Conservation (phyloP, 2,329 filamentous ascomycete species). For the Cercospora sojina region DNA sequence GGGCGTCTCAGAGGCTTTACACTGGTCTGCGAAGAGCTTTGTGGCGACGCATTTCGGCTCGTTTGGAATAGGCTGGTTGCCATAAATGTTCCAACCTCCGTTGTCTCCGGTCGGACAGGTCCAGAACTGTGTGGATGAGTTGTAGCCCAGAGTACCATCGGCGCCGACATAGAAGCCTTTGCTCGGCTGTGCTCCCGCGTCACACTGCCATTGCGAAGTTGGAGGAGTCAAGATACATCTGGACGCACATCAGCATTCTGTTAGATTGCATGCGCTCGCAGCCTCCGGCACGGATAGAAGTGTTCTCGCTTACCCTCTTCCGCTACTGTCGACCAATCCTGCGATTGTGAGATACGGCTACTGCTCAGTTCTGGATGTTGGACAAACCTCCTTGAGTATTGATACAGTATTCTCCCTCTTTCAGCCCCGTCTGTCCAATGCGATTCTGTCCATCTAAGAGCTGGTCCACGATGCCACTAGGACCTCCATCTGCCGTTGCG, state of each 20-base stretch:
- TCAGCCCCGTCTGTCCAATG: slow-evolving; percentile 47
- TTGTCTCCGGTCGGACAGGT: slow-evolving; percentile 59
- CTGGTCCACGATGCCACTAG: slow-evolving; percentile 58
- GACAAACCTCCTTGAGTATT: slow-evolving; percentile 47
- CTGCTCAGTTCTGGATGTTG: neutral
- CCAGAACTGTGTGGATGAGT: slow-evolving; percentile 56
- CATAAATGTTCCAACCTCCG: slow-evolving; percentile 58
- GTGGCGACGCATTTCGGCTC: slow-evolving; percentile 54
- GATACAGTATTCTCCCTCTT: slow-evolving; percentile 55
- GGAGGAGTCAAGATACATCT: slow-evolving; percentile 61
- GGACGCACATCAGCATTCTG: neutral
- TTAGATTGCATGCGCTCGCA: neutral
- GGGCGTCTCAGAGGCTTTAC: slow-evolving; percentile 14
- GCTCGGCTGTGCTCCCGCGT: slow-evolving; percentile 52
- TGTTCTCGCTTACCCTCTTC: slow-evolving; percentile 45
- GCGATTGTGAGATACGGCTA: neutral
- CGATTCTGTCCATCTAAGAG: slow-evolving; percentile 62
- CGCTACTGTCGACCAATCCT: slow-evolving; percentile 55
- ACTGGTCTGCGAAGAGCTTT: slow-evolving; percentile 40
- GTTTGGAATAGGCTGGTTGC: slow-evolving; percentile 39
- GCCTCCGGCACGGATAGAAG: neutral
- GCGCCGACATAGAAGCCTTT: slow-evolving; percentile 58
- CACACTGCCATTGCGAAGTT: slow-evolving; percentile 62
- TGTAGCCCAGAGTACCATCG: slow-evolving; percentile 54
- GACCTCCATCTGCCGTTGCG: slow-evolving; percentile 44